Conservation (phyloP, 2,329 filamentous ascomycete genomes). For the Orbilia blumenaviensis region DNA sequence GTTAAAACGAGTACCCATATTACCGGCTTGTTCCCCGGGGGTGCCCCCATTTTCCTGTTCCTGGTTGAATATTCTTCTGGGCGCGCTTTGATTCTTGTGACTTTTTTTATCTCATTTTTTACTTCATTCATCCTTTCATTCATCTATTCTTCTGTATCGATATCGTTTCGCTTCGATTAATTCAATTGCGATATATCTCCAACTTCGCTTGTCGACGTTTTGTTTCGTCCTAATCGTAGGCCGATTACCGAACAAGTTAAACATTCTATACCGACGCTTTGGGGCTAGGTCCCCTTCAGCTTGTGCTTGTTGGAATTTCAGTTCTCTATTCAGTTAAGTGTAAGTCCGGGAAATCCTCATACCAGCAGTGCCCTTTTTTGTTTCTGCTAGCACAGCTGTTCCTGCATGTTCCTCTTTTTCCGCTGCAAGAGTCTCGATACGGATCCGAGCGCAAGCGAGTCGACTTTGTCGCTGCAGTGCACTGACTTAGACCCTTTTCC, state of each 20-base stretch:
- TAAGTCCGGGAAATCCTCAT: not conserved
- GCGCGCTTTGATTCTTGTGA: not conserved
- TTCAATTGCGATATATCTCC: constrained; percentile 4
- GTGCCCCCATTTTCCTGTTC: not conserved
- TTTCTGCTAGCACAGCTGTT: constrained; percentile 14
- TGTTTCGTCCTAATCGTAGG: constrained; percentile 26
- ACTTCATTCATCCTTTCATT: too few relatives aligned
- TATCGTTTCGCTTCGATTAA: constrained; percentile 23
- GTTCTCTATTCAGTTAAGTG: not conserved
- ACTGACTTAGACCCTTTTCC: constrained; percentile 15
- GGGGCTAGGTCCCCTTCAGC: not conserved
- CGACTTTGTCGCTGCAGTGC: constrained; percentile 14
- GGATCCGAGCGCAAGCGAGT: constrained; percentile 51
- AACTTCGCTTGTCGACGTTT: constrained; percentile 45
- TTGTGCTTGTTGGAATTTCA: not conserved
- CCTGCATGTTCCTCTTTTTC: constrained; percentile 38
- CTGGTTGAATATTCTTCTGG: not conserved
- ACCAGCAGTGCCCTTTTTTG: not conserved
- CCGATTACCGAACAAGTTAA: constrained; percentile 21
- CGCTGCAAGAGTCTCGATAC: constrained; percentile 29
- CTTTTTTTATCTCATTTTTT: not conserved
- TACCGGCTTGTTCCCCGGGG: not conserved
- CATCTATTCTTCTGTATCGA: too few relatives aligned
- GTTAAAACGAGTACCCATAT: not conserved
- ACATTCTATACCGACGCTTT: not conserved